Percentiles rank a stretch among this genome's conserved stretches.
These are phyloP conservation scores for Xylariaceae sp. DNA, from an alignment of 2,329 filamentous ascomycete species.

Conservation along the genomic window DNA sequence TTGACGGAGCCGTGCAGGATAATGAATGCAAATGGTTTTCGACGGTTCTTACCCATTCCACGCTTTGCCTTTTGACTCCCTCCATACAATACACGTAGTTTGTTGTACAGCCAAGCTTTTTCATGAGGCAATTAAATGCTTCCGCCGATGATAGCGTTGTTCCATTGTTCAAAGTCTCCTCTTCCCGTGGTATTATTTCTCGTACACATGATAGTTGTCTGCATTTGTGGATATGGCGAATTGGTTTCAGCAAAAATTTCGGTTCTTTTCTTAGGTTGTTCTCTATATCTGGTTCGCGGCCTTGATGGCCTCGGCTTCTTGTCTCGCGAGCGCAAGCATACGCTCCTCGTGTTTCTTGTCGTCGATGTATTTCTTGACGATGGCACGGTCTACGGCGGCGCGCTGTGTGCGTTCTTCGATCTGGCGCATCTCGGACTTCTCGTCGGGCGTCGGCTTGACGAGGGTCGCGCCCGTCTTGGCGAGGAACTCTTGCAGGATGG, in stretches of 20 bases:
- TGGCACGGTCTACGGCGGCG: slow-evolving; percentile 50
- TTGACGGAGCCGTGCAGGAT: slow-evolving; percentile 12
- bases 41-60: neutral
- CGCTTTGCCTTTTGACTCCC: neutral
- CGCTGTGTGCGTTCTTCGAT: slow-evolving; percentile 50
- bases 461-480: slow-evolving; percentile 55
- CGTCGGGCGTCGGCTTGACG: slow-evolving; percentile 54
- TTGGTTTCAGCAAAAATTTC: no score
- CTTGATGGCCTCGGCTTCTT: slow-evolving; percentile 43
- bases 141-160: neutral
- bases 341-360: slow-evolving; percentile 59
- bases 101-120: slow-evolving; percentile 15
- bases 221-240: neutral
- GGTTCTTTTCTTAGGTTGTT: neutral
- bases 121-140: neutral
- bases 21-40: neutral
- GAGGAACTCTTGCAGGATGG: slow-evolving; percentile 60
- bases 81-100: slow-evolving; percentile 17
- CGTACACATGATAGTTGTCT: neutral
- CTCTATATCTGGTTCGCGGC: slow-evolving; percentile 29
- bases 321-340: slow-evolving; percentile 50
- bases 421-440: slow-evolving; percentile 52
- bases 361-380: slow-evolving; percentile 47
- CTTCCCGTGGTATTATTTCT: slow-evolving; percentile 2
- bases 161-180: neutral